phyloP scores from a whole-genome alignment of 257 asterid species.

The Prunella vulgaris region DNA sequence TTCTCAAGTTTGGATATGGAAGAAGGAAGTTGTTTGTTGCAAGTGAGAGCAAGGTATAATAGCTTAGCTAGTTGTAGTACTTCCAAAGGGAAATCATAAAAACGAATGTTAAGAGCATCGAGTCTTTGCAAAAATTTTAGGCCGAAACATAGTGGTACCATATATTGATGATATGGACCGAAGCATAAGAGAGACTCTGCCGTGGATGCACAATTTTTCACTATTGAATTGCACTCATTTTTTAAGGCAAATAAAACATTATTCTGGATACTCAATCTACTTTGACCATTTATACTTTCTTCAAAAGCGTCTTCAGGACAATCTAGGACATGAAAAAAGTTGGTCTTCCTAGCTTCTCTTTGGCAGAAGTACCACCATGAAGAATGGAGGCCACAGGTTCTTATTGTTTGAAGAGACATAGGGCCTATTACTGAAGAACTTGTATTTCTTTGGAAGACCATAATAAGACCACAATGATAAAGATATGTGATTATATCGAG shows the following conservation, averaged over 20 bases:
- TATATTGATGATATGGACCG: constrained; percentile 2
- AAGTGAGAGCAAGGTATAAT: constrained; percentile 11
- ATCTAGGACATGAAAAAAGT: neutral
- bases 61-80: neutral
- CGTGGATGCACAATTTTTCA: constrained; percentile 4
- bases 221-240: neutral
- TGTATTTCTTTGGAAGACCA: neutral
- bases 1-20: constrained; percentile 12
- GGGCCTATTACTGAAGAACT: neutral
- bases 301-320: neutral
- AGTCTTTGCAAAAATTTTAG: neutral
- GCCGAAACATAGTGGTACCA: neutral
- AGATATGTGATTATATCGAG: too few species aligned
- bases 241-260: neutral
- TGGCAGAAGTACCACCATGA: neutral
- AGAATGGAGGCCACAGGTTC: neutral
- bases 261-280: neutral
- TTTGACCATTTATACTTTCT: neutral
- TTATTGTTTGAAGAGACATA: neutral
- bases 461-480: neutral
- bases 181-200: constrained; percentile 5
- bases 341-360: constrained; percentile 7
- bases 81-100: constrained; percentile 14
- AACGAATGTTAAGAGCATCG: constrained; percentile 11
- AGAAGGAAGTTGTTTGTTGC: constrained; percentile 1